phyloP scores from a whole-genome alignment of 768 basidiomycete genomes.

The Tulasnella calospora region DNA sequence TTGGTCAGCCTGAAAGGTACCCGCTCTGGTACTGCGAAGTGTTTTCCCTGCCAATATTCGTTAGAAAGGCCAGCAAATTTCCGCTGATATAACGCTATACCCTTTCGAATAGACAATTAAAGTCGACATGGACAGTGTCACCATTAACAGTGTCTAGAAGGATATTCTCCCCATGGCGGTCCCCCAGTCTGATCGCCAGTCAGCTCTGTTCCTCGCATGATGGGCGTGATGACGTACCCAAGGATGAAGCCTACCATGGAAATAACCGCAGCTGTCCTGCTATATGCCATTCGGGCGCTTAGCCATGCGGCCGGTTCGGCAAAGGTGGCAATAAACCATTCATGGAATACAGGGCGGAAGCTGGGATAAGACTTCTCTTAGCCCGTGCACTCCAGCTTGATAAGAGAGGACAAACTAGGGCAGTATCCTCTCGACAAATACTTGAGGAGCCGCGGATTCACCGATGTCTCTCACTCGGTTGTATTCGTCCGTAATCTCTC shows the following conservation, averaged over 20 bases:
- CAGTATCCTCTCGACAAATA: slow-evolving; percentile 48
- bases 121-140: slow-evolving; percentile 93
- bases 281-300: slow-evolving; percentile 77
- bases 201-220: neutral
- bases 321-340: slow-evolving; percentile 97
- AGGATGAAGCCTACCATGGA: slow-evolving; percentile 97
- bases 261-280: slow-evolving; percentile 91
- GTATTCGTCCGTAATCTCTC: slow-evolving; percentile 47
- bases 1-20: slow-evolving; percentile 94
- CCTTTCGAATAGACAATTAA: slow-evolving; percentile 97
- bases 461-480: slow-evolving; percentile 47
- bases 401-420: slow-evolving; percentile 45
- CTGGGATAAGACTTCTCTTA: slow-evolving; percentile 37
- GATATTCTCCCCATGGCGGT: slow-evolving; percentile 95
- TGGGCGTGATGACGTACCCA: slow-evolving; percentile 54
- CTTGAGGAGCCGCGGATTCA: slow-evolving; percentile 50
- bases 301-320: slow-evolving; percentile 96
- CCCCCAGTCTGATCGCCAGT: slow-evolving; percentile 66
- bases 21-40: slow-evolving; percentile 79
- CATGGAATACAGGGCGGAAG: slow-evolving; percentile 83
- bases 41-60: slow-evolving; percentile 57
- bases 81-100: slow-evolving; percentile 39
- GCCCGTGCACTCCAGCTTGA: neutral
- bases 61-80: neutral
- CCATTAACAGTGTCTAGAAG: slow-evolving; percentile 83